phyloP scores from a whole-genome alignment of 2,329 filamentous ascomycete species.

The Ophiostoma quercus region DNA sequence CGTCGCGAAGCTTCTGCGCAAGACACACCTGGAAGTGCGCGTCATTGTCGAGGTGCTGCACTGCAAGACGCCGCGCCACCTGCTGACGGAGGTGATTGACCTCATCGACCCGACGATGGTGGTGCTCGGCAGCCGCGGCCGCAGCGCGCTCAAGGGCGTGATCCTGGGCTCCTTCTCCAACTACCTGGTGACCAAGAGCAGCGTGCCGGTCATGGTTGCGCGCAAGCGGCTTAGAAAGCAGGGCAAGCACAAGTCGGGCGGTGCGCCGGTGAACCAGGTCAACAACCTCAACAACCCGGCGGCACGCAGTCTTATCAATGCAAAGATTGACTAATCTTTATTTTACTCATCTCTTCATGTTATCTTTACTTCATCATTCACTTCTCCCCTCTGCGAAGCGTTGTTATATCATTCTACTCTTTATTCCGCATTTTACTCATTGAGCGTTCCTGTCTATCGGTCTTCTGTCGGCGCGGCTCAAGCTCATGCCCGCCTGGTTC shows the following conservation, averaged over 20 bases:
- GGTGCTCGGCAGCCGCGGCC: constrained; percentile 83
- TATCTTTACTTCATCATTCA: neutral
- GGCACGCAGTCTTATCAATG: constrained; percentile 61
- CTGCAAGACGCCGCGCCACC: constrained; percentile 94
- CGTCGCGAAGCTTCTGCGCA: constrained; percentile 78
- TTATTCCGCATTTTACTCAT: neutral
- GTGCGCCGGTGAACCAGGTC: constrained; percentile 58
- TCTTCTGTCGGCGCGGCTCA: neutral
- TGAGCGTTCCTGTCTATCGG: constrained; percentile 2
- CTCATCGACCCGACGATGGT: constrained; percentile 85
- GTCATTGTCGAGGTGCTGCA: constrained; percentile 95
- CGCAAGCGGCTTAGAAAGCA: constrained; percentile 84
- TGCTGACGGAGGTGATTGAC: constrained; percentile 97
- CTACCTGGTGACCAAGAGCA: constrained; percentile 94
- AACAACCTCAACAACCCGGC: constrained; percentile 74
- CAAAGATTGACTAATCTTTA: constrained; percentile 62
- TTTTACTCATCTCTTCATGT: neutral
- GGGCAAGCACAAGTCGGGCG: constrained; percentile 68
- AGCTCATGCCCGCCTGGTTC: neutral
- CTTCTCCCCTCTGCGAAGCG: neutral
- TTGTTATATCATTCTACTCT: neutral
- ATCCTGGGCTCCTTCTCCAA: constrained; percentile 95
- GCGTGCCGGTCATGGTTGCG: constrained; percentile 96
- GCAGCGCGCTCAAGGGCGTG: constrained; percentile 89
- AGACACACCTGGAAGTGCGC: constrained; percentile 86